Evolutionary conservation across 225 moss, liverwort and hornwort genomes (phyloP).

Genomic region (Anthoceros angustus): DNA sequence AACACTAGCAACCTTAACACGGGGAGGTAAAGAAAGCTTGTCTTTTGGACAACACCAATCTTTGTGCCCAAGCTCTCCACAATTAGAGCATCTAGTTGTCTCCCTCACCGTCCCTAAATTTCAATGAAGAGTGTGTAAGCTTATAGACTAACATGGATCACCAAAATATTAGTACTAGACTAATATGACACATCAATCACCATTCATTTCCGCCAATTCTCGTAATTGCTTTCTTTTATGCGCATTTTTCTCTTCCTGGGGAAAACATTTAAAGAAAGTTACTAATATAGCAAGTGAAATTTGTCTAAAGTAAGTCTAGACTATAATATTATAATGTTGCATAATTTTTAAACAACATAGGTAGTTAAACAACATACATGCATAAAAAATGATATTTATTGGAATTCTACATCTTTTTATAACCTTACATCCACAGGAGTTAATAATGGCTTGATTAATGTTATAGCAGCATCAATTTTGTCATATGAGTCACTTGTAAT

Average conservation of each 20-base stretch:
- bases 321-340: conserved; percentile 2
- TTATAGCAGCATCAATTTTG: conserved; percentile 82
- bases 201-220: conserved; percentile 92
- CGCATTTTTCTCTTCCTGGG: conserved; percentile 64
- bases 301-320: background rate
- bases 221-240: conserved; percentile 68
- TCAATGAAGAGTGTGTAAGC: background rate
- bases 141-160: too few species aligned
- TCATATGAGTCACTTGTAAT: conserved; percentile 60
- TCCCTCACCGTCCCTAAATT: background rate
- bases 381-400: background rate
- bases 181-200: conserved; percentile 11
- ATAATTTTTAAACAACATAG: too few species aligned
- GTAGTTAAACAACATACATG: background rate
- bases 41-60: conserved; percentile 76
- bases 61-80: conserved; percentile 59
- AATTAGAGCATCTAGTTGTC: conserved; percentile 26
- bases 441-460: conserved; percentile 67
- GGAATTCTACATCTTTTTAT: background rate
- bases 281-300: background rate
- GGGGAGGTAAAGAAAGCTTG: conserved; percentile 43
- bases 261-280: conserved; percentile 8
- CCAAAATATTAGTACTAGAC: too few species aligned
- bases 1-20: conserved; percentile 28
- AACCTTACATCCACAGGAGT: conserved; percentile 65